A percentile compares a stretch with the other conserved stretches of the same genome.
Conservation (phyloP, 345 rosid species). For the Hibiscus tridactylites region DNA sequence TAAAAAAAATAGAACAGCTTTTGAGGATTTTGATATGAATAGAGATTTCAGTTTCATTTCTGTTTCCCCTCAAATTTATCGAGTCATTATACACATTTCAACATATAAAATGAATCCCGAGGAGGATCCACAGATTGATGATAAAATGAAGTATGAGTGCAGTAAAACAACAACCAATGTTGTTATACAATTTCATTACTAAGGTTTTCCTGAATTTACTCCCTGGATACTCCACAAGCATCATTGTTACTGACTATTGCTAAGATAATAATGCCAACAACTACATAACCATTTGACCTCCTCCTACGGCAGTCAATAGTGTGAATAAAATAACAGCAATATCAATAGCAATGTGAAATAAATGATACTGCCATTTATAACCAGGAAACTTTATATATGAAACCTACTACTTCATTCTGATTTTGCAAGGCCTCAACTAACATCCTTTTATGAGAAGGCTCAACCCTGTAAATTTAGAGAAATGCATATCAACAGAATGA, state of each 20-base stretch:
- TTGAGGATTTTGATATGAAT: neutral
- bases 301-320: neutral
- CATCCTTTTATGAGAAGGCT: conserved; percentile 97
- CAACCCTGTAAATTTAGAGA: conserved; percentile 53
- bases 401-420: conserved; percentile 94
- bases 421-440: conserved; percentile 93
- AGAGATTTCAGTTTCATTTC: neutral
- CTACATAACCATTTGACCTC: neutral
- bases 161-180: neutral
- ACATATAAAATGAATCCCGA: neutral
- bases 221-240: neutral
- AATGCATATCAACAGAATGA: conserved; percentile 7
- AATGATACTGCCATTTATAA: neutral
- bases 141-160: neutral
- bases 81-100: neutral
- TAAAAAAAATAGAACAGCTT: neutral
- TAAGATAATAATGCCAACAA: neutral
- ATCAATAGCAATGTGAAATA: neutral
- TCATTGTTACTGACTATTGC: neutral
- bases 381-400: conserved; percentile 2
- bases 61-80: neutral
- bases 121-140: neutral
- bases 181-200: neutral
- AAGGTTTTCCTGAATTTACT: neutral
- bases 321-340: neutral